Conservation (phyloP, 176 grass and related monocot genomes). For the Avena atlantica region DNA sequence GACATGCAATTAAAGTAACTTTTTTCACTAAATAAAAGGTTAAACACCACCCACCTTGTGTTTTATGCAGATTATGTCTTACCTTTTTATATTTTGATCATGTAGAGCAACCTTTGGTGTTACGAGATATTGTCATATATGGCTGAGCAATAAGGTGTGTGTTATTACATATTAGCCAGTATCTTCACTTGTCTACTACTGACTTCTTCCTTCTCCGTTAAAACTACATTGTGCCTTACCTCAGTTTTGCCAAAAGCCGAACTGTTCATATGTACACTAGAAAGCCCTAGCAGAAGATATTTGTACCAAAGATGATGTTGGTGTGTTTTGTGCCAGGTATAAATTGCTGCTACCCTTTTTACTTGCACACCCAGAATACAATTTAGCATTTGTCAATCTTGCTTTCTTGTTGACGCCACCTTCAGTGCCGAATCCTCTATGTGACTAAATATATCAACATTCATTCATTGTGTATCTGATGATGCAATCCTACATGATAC, state of each 20-base stretch:
- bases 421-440: neutral
- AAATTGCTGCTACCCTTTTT: neutral
- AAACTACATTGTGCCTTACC: neutral
- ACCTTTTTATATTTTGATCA: slow-evolving; percentile 40
- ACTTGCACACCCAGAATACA: neutral
- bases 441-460: slow-evolving; percentile 20
- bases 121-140: slow-evolving; percentile 74
- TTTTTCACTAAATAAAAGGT: slow-evolving; percentile 12
- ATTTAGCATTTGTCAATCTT: neutral
- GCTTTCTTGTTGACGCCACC: slow-evolving; percentile 3
- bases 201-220: slow-evolving; percentile 29
- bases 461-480: slow-evolving; percentile 15
- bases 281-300: slow-evolving; percentile 61
- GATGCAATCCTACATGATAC: neutral
- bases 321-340: slow-evolving; percentile 65
- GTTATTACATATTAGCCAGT: slow-evolving; percentile 24
- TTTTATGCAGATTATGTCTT: slow-evolving; percentile 9
- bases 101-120: slow-evolving; percentile 73
- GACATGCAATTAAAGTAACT: slow-evolving; percentile 67
- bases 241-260: slow-evolving; percentile 61
- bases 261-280: slow-evolving; percentile 71
- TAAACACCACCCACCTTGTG: slow-evolving; percentile 10
- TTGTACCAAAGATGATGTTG: slow-evolving; percentile 68
- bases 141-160: slow-evolving; percentile 67
- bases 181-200: slow-evolving; percentile 18